A percentile compares a stretch with the other conserved stretches of the same genome.
phyloP scores from a whole-genome alignment of 1,284 basidiomycete species.

The Ganoderma boninense region DNA sequence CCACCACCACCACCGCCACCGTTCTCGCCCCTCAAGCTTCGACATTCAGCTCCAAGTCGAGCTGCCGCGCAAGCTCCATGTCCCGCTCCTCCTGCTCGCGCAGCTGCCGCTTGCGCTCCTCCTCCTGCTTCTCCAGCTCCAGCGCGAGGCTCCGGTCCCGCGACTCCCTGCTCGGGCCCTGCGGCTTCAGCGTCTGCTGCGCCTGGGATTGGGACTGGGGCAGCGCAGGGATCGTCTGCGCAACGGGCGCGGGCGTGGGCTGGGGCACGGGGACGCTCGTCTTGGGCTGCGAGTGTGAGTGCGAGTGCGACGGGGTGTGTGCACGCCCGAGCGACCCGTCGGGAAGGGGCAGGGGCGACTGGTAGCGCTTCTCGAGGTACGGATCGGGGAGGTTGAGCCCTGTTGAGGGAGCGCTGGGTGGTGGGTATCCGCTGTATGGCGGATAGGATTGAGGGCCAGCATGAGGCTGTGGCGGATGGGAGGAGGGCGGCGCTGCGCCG shows the following conservation, averaged over 20 bases:
- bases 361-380: conserved; percentile 51
- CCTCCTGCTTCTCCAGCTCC: conserved; percentile 47
- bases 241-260: neutral
- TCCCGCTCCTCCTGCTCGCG: conserved; percentile 47
- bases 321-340: conserved; percentile 5
- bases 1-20: neutral
- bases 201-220: conserved; percentile 3
- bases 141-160: conserved; percentile 38
- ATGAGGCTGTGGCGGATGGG: neutral
- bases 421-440: neutral
- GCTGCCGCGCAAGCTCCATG: conserved; percentile 43
- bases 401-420: neutral
- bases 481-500: neutral
- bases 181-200: conserved; percentile 7
- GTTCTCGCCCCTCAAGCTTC: conserved; percentile 31
- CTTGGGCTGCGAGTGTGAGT: conserved; percentile 13
- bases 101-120: conserved; percentile 41
- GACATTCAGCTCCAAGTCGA: conserved; percentile 44
- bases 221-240: neutral
- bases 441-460: neutral
- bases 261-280: neutral
- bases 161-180: conserved; percentile 28
- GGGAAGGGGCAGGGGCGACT: conserved; percentile 60
- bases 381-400: conserved; percentile 48
- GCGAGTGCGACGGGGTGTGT: conserved; percentile 15